phyloP scores from a whole-genome alignment of 805 yeast genomes.

The Hemisphaericaspora nanyangensis region DNA sequence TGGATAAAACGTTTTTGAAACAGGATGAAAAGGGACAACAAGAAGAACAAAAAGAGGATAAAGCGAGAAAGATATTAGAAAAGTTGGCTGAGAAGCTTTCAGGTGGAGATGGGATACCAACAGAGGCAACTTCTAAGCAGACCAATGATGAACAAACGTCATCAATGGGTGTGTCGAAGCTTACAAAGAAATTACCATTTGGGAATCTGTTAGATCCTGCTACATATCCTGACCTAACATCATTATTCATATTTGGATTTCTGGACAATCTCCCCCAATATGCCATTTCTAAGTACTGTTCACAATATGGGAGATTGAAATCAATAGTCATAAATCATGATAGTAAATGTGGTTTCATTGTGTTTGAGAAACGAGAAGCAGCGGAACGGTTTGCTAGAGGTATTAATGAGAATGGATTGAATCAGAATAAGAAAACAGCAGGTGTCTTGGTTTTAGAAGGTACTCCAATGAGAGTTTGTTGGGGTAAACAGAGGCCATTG shows the following conservation, averaged over 20 bases:
- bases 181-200: constrained; percentile 63
- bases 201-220: constrained; percentile 51
- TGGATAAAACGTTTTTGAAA: constrained; percentile 44
- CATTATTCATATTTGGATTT: constrained; percentile 75
- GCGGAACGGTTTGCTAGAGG: constrained; percentile 45
- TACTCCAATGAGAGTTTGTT: constrained; percentile 48
- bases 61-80: constrained; percentile 49
- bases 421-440: constrained; percentile 23
- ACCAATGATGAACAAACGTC: constrained; percentile 26
- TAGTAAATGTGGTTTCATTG: constrained; percentile 60
- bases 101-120: constrained; percentile 4
- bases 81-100: constrained; percentile 40
- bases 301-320: constrained; percentile 42
- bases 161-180: constrained; percentile 33
- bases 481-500: constrained; percentile 48
- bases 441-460: constrained; percentile 30
- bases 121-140: constrained; percentile 14
- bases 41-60: constrained; percentile 14
- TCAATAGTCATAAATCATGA: constrained; percentile 49
- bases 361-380: constrained; percentile 43
- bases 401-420: constrained; percentile 21
- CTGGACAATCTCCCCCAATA: constrained; percentile 65
- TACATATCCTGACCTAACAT: constrained; percentile 37
- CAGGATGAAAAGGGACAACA: constrained; percentile 6
- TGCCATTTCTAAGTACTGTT: constrained; percentile 48